Evolutionary conservation across 495 filamentous ascomycete species (phyloP), one percentile per base, ranked within the genome.

Genomic region (Letharia lupina): DNA sequence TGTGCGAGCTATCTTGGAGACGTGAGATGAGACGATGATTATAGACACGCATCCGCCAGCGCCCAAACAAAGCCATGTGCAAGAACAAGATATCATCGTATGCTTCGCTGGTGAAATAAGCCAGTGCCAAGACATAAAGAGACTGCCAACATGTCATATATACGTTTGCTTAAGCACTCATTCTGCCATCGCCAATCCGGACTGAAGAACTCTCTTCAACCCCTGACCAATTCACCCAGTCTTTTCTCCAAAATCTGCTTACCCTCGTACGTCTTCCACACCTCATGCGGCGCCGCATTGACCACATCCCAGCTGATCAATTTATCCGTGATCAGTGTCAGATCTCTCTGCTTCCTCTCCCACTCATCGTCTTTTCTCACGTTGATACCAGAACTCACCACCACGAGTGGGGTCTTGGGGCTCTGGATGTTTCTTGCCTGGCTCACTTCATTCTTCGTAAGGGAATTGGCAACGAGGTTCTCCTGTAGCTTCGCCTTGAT

Each of bases 401-500:
- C 77, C 33, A 84, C 84, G 9, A 96, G 73, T 44, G 90, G 89
- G 48, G 86, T 90, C 54, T 87, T 78, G n/a, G 76, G 76, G 71
- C 82, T 81, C 74, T 96, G 89, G 59, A 97, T 93, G 54, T 85
- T 85, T 45, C 86, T 78, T 57, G 91, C 89, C 48, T 86, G 87
- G 52, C 80, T 79, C 33, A 96, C 84, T 69, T 98, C 94, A 35
- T 88, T 89, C 68, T 85, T 87, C 23, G 91, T 91, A 62, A 97
- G 83, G 4, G 87, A 87, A 64, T 86, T 80, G 13, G 92, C 94
- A 28, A 96, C 91, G 1, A 97, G 78, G 64, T 88, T 93, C 78
- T 98, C 94, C 75, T 98, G 94, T 45, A 98, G 79, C 73, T 93
- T 91, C 7, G 91, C 89, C 71, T 91, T 94, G 73, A 97, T 87